These are phyloP conservation scores for Nakaseomyces uthaithaninus DNA, from an alignment of 1,139 yeast species.

Conservation along the genomic window DNA sequence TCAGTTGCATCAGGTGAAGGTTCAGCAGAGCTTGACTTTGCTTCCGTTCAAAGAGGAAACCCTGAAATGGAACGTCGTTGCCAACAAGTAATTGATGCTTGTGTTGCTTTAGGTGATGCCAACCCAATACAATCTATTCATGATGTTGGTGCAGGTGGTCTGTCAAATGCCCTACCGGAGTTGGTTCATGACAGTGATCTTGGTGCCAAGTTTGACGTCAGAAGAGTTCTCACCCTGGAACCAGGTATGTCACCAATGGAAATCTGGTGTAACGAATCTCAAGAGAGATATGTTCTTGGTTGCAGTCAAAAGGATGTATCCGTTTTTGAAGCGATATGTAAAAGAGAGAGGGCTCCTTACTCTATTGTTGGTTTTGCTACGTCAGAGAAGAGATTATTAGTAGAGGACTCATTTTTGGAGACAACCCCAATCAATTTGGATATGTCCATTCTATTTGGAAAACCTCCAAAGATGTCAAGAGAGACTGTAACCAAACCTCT, in stretches of 20 bases:
- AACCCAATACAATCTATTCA: conserved; percentile 95
- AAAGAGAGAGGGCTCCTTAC: conserved; percentile 91
- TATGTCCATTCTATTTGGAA: conserved; percentile 94
- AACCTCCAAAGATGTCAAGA: conserved; percentile 92
- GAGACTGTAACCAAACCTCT: conserved; percentile 59
- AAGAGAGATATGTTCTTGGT: conserved; percentile 94
- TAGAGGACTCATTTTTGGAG: conserved; percentile 67
- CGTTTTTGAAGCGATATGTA: conserved; percentile 68
- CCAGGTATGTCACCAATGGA: conserved; percentile 99
- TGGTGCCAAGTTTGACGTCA: conserved; percentile 87
- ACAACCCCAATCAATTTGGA: conserved; percentile 91
- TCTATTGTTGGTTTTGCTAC: conserved; percentile 97
- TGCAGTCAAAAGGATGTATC: conserved; percentile 75
- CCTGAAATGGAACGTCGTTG: conserved; percentile 99
- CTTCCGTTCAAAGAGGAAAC: conserved; percentile 98
- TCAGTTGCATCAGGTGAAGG: conserved; percentile 93
- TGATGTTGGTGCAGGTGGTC: conserved; percentile 99
- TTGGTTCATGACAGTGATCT: conserved; percentile 92
- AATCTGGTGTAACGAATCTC: conserved; percentile 99
- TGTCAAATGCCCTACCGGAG: conserved; percentile 95
- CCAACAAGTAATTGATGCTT: conserved; percentile 93
- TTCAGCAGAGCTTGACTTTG: conserved; percentile 90
- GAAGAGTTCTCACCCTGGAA: conserved; percentile 84
- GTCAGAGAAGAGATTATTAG: conserved; percentile 68
- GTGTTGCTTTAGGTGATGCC: conserved; percentile 70